Base-by-base conservation (phyloP, 2,329 filamentous ascomycete genomes). In the Trichoderma sp. region DNA sequence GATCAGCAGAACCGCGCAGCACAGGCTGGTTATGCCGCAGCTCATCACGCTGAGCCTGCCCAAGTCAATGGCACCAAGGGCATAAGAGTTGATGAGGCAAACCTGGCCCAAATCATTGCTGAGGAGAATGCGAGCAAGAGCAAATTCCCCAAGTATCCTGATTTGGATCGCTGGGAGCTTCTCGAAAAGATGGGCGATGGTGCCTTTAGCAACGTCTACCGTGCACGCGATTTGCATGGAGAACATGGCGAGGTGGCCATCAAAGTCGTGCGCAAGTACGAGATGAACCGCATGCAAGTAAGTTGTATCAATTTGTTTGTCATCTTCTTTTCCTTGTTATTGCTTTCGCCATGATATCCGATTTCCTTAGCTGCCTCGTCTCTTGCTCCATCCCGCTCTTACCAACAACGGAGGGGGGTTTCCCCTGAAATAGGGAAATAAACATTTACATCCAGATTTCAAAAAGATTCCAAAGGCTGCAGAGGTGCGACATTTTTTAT, bases 231-330 rank as follows among this genome's bases (percentile, higher is more conserved):
- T 81, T 81, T 84, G 60, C 87, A 90, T 6, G 92, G 93, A 53
- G 86, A 91, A 74, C 88, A 89, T 74, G 90, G 89, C 75, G 92
- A 98, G 80, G 94, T 96, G 39, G 96, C 95, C 77, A 98, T 99
- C 87, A 99, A 99, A 83, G 96, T 99, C 66, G 96, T 99, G 75
- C 92, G 96, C 79, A 98, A 98, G 84, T 98, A 94, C 81, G 96
- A 99, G 84, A 98, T 99, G 93, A 98, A 97, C 84, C 95, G 91
- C 76, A 94, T 92, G 86, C 96, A 98, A 94, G 96, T 99, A 89
- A 89, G 94, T 92, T 78, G 72, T 66, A 32, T 73, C 73, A 75
- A 72, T 56, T 71, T 74, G 74, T 75, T 32, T 73, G 75, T 77
- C 73, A 58, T 70, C 72, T 71, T 72, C 64, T 74, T 71, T 74